Base-by-base conservation (phyloP, 2,329 filamentous ascomycete species). In the Aspergillus fumigatiaffinis region DNA sequence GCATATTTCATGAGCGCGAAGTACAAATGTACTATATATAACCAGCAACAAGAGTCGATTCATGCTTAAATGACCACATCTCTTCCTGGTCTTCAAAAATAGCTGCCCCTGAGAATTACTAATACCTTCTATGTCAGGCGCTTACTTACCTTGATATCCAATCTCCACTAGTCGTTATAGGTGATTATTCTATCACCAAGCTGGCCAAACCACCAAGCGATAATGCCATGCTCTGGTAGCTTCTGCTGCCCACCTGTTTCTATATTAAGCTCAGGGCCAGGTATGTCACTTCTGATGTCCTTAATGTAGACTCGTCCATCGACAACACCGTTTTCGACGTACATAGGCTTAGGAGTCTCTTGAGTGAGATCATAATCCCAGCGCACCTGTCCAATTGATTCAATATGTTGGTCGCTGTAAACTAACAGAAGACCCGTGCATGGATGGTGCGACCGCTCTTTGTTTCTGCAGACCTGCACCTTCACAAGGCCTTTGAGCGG, bases 201-300 rank as follows among this genome's bases (percentile, higher is more conserved):
- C 10, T 46, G 26, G 21, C 60, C 26, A 58, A 55, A 58, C 59
- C 61, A 60, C 59, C 59, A 63, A 29, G 46, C 29, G 7, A 63
- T 54, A 17, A 21, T 62, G 2, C 61, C 54, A 46, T 42, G 1
- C 6, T 49, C 23, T 23, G 62, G 57, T 12, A 63, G 46, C 25
- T 14, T 51, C 23, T 56, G 56, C 52, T 28, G 48, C 44, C n/a
- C 32, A 14, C 32, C 20, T 12, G 1, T 21, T 25, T 26, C 29
- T 6, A 20, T 12, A 29, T 29, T 5, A 17, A 42, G 12, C 12
- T 26, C 52, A 20, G 28, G 8, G 4, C 17, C n/a, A 20, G 32
- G 14, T n/a, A 12, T 50, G 1, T 12, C 29, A 20, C 51, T 44
- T 53, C 25, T 41, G 21, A 62, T 56, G 23, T 56, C 51, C 35